Evolutionary conservation across 2,329 filamentous ascomycete genomes (phyloP), one percentile per base, ranked within the genome.

Genomic region (Acarospora socialis): DNA sequence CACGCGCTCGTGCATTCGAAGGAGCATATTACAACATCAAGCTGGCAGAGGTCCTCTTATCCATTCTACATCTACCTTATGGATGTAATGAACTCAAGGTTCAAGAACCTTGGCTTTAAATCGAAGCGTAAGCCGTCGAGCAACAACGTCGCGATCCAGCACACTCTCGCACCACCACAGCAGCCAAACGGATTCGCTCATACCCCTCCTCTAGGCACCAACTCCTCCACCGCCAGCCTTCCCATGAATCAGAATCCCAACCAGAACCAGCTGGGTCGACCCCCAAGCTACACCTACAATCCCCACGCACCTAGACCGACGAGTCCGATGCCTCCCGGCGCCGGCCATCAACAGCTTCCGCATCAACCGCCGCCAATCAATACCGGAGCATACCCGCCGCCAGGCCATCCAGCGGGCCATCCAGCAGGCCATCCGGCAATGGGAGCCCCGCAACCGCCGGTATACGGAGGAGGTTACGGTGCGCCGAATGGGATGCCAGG

Each of bases 281-380:
- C 73, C 44, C 73, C 73, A 25, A 74, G 69, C 49, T 77, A 77
- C 52, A 66, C 69, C 37, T 70, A 72, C 47, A 56, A 56, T 37
- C 62, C 63, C 49, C 57, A 55, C 46, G 61, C 53, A 41, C 63
- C 59, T 43, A 60, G 66, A 34, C 61, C 66, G 23, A 57, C 59
- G 36, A 68, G 64, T 46, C 68, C 68, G 30, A 61, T 70, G 53
- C 61, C 56, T 28, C 59, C 53, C 17, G 51, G 43, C 24, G 38
- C 32, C 22, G 37, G 34, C 29, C 50, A 51, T 31, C 57, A 58
- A 32, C 56, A 55, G 36, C 46, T 59, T 34, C 46, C 49, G 32
- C 59, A 57, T 38, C 59, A 61, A 32, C 61, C 60, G 29, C 62
- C 66, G 33, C 60, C 66, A 32, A 66, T 74, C 45, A 68, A 70